Evolutionary conservation across 495 filamentous ascomycete genomes (phyloP).

Genomic region (Trypethelium eluteriae): DNA sequence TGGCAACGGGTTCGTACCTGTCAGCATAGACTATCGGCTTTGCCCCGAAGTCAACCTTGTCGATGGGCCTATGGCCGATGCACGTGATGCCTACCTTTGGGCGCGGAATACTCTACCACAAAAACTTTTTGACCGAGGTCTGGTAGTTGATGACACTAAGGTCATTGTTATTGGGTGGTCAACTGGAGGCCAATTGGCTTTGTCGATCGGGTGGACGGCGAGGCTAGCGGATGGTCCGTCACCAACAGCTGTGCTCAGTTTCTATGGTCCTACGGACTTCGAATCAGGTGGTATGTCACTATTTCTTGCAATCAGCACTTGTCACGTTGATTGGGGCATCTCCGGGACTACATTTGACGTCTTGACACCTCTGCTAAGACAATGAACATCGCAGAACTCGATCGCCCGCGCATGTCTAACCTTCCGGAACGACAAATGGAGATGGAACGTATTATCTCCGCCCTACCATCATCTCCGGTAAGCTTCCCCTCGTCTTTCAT

Average conservation of each 20-base stretch:
- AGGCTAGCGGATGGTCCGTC: not conserved
- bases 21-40: conserved; percentile 14
- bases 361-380: too few species aligned
- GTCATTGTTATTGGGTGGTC: conserved; percentile 7
- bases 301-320: too few species aligned
- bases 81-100: conserved; percentile 5
- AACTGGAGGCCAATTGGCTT: conserved; percentile 13
- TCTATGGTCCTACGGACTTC: conserved; percentile 14
- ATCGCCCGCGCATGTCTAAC: too few species aligned
- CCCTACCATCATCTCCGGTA: too few species aligned
- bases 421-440: too few species aligned
- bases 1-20: conserved; percentile 7
- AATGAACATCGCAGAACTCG: too few species aligned
- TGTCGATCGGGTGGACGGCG: conserved; percentile 7
- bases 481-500: too few species aligned
- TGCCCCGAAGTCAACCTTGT: conserved; percentile 10
- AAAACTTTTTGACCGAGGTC: not conserved
- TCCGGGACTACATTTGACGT: too few species aligned
- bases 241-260: conserved; percentile 7
- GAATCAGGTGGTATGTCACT: not conserved
- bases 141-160: not conserved
- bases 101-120: not conserved
- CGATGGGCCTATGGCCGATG: conserved; percentile 12
- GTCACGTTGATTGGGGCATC: too few species aligned
- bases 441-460: too few species aligned